Base-by-base conservation (phyloP, 495 filamentous ascomycete species). In the Penicilliopsis zonata region DNA sequence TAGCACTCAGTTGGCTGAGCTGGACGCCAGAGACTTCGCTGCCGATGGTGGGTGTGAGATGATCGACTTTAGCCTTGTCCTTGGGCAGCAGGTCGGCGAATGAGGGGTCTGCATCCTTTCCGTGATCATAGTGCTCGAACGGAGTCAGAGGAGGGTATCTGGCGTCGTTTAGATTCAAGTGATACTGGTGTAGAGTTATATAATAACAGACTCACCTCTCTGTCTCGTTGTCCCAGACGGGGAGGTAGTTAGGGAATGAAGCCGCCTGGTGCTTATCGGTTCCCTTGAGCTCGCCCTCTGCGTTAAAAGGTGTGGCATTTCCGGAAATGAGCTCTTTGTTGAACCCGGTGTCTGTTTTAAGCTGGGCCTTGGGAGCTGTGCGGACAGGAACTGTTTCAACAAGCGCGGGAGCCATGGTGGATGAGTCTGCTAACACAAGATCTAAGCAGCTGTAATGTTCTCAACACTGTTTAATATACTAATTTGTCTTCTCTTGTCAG, bases 191-290 rank as follows among this genome's bases (percentile, higher is more conserved):
- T 5, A 9, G 26, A 28, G 7, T 28, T 8, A 6, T 5, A 8
- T 28, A 9, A 8, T 8, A 32, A 9, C 12, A 18, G 14, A 21
- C 31, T 28, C 46, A 63, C 59, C 53, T 53, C 33, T 48, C 49
- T 5, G 55, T 65, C 46, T 65, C 51, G 42, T 65, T 74, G 41
- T 82, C 68, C 80, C 80, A 87, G 2, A 74, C 78, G 6, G 81
- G 80, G 8, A 88, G 68, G 50, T 88, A 88, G 46, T 86, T 64
- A 1, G 74, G 76, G 46, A 80, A 86, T 9, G 59, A 52, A 0
- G 67, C 78, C 55, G 61, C 54, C 13, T 54, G 46, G 34, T 62
- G 55, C 41, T 55, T 64, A 7, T 42, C 47, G 29, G 61, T 61
- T 6, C 66, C 66, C 34, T 67, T 55, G 14, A 59, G 33, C 34